These are phyloP conservation scores for Exophiala spinifera DNA, from an alignment of 2,329 filamentous ascomycete species.

Conservation along the genomic window DNA sequence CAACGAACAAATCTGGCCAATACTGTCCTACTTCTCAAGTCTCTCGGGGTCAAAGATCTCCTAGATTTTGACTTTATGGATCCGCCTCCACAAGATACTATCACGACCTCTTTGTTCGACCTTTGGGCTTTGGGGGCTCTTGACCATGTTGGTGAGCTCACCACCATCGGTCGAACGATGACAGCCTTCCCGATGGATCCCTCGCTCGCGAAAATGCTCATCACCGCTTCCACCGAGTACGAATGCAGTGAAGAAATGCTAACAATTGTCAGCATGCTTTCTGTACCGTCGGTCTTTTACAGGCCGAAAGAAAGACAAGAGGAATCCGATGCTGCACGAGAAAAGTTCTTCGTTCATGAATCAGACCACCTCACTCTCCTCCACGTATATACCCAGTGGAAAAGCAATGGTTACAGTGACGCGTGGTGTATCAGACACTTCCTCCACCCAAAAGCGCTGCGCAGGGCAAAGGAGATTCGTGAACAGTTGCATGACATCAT, in stretches of 20 bases:
- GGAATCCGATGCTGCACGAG: conserved; percentile 88
- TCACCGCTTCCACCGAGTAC: conserved; percentile 84
- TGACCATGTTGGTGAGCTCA: conserved; percentile 90
- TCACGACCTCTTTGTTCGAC: conserved; percentile 94
- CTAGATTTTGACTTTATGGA: conserved; percentile 98
- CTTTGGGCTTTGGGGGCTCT: conserved; percentile 93
- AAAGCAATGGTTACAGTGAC: conserved; percentile 82
- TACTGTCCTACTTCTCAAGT: conserved; percentile 81
- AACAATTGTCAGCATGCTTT: conserved; percentile 96
- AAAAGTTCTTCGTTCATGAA: conserved; percentile 98
- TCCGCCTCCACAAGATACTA: conserved; percentile 94
- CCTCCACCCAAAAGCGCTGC: conserved; percentile 87
- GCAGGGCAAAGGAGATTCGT: conserved; percentile 87
- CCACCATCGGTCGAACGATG: conserved; percentile 83
- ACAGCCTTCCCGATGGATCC: conserved; percentile 98
- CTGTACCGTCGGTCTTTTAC: conserved; percentile 94
- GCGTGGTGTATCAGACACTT: conserved; percentile 93
- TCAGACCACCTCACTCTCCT: conserved; percentile 94
- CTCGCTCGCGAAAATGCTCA: conserved; percentile 87
- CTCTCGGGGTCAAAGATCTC: conserved; percentile 85
- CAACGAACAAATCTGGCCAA: conserved; percentile 88
- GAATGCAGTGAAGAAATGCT: conserved; percentile 96
- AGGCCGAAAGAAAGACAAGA: conserved; percentile 94
- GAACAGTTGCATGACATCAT: conserved; percentile 94
- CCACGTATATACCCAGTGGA: conserved; percentile 95